Conservation (phyloP, 495 filamentous ascomycete genomes). For the Terfezia claveryi region DNA sequence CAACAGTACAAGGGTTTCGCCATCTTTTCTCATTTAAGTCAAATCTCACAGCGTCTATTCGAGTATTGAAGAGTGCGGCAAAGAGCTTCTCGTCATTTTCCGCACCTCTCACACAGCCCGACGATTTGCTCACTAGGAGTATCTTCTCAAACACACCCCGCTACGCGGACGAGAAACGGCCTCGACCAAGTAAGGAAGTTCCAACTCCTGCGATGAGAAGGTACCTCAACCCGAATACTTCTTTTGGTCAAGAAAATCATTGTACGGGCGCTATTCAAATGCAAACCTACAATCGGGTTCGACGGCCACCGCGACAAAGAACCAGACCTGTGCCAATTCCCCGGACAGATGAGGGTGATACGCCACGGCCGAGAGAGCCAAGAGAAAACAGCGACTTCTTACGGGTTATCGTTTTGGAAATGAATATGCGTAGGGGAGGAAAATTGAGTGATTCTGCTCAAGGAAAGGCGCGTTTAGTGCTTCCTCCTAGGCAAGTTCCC, state of each 20-base stretch:
- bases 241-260: conserved; percentile 41
- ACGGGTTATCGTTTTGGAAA: conserved; percentile 81
- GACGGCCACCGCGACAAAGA: conserved; percentile 23
- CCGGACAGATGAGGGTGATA: conserved; percentile 3
- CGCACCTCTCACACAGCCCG: conserved; percentile 49
- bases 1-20: conserved; percentile 12
- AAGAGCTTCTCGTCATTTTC: conserved; percentile 59
- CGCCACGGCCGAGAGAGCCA: conserved; percentile 61
- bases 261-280: conserved; percentile 68
- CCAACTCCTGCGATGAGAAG: conserved; percentile 73
- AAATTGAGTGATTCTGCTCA: conserved; percentile 74
- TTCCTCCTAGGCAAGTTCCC: conserved; percentile 57
- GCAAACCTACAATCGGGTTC: conserved; percentile 48
- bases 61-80: conserved; percentile 66
- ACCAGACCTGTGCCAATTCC: conserved; percentile 22
- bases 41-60: conserved; percentile 79
- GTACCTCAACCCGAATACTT: conserved; percentile 69
- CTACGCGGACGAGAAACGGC: conserved; percentile 74
- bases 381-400: conserved; percentile 90
- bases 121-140: conserved; percentile 77
- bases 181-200: conserved; percentile 47
- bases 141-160: conserved; percentile 58
- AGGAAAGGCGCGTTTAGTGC: conserved; percentile 58
- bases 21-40: conserved; percentile 51
- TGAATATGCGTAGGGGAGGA: conserved; percentile 83